A percentile compares a stretch with the other conserved stretches of the same genome.
phyloP scores from a whole-genome alignment of 306 rosid species.

The Rosa chinensis region DNA sequence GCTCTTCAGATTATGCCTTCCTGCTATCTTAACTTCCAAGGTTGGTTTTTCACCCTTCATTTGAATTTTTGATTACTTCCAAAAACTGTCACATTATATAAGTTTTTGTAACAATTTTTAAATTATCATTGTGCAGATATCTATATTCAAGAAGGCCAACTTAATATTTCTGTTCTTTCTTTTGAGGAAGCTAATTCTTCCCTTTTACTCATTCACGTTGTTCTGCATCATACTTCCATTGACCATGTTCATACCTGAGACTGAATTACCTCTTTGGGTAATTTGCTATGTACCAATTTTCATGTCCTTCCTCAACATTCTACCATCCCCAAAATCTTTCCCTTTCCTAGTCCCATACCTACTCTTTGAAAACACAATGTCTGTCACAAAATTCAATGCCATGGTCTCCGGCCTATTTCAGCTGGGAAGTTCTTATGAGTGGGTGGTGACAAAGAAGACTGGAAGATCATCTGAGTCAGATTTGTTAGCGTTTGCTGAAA shows the following conservation, averaged over 20 bases:
- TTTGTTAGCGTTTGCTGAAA: slow-evolving; percentile 71
- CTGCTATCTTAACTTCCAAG: slow-evolving; percentile 80
- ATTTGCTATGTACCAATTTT: slow-evolving; percentile 87
- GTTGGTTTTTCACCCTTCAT: slow-evolving; percentile 27
- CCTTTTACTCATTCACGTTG: slow-evolving; percentile 96
- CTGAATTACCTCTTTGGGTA: slow-evolving; percentile 94
- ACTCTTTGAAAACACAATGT: slow-evolving; percentile 98
- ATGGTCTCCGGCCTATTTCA: slow-evolving; percentile 97
- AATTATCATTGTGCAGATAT: slow-evolving; percentile 59
- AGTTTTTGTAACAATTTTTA: background rate
- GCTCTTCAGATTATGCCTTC: slow-evolving; percentile 86
- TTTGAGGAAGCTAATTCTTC: slow-evolving; percentile 87
- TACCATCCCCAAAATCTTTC: slow-evolving; percentile 87
- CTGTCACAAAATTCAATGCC: slow-evolving; percentile 98
- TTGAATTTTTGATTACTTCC: background rate
- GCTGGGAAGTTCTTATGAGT: slow-evolving; percentile 92
- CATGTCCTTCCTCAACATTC: slow-evolving; percentile 89
- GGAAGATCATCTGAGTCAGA: slow-evolving; percentile 94
- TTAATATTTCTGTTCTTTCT: slow-evolving; percentile 85
- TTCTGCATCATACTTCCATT: slow-evolving; percentile 88
- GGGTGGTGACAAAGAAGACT: slow-evolving; percentile 97
- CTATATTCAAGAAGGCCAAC: slow-evolving; percentile 79
- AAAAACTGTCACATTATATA: background rate
- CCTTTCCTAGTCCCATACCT: slow-evolving; percentile 93
- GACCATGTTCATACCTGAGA: slow-evolving; percentile 94